Base-by-base conservation (phyloP, 139 green algal genomes). In the Astrephomene gubernaculifera region DNA sequence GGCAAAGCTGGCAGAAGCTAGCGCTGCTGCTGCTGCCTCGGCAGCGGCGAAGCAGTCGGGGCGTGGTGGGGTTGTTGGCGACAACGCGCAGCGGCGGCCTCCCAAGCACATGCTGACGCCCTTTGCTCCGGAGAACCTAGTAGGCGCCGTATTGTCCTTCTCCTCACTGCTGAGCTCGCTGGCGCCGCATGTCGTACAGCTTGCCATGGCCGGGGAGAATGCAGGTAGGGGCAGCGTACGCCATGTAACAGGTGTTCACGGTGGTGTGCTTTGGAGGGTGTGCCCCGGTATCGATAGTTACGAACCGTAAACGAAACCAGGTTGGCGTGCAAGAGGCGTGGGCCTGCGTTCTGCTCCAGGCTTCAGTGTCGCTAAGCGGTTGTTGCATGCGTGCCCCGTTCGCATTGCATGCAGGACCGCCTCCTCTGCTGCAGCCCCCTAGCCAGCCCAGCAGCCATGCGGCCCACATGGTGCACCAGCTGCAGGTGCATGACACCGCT, bases 341-440 rank as follows among this genome's bases (percentile, higher is more conserved):
- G n/a, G n/a, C n/a, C n/a, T n/a, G n/a, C n/a, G n/a, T n/a, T n/a
- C n/a, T n/a, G n/a, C n/a, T n/a, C n/a, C n/a, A n/a, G n/a, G n/a
- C n/a, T n/a, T n/a, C n/a, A n/a, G n/a, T n/a, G n/a, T n/a, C n/a
- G n/a, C n/a, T n/a, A n/a, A n/a, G n/a, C n/a, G n/a, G n/a, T n/a
- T n/a, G n/a, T n/a, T n/a, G n/a, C n/a, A n/a, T n/a, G n/a, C n/a
- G n/a, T n/a, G n/a, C n/a, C n/a, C n/a, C n/a, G n/a, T n/a, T n/a
- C n/a, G n/a, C n/a, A n/a, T n/a, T n/a, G n/a, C 57, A 67, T 63
- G 41, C 76, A 83, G 76, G 76, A 29, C 76, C 76, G 2, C 57
- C 57, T 21, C 76, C 76, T 41, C 76, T 83, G 76, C 76, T 83
- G 60, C 76, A 83, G 39, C 76, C 76, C 2, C 39, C 76, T 7